Percentiles rank a stretch among this genome's conserved stretches.
These are phyloP conservation scores for Harringtonia lauricola DNA, from an alignment of 2,329 filamentous ascomycete genomes.

Conservation along the genomic window DNA sequence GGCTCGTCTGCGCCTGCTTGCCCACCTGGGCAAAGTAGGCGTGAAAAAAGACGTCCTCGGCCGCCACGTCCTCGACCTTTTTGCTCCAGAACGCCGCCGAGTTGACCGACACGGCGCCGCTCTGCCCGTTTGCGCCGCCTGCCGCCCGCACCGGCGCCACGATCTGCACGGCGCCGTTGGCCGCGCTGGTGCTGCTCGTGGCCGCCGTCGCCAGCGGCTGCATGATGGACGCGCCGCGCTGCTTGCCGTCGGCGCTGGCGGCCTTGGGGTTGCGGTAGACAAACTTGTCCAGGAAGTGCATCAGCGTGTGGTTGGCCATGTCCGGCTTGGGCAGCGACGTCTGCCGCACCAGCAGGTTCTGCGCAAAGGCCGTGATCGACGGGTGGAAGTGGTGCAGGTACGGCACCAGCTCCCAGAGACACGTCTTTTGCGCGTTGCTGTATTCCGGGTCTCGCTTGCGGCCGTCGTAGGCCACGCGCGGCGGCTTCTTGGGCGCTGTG, in stretches of 20 bases:
- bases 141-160: conserved; percentile 40
- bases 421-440: conserved; percentile 85
- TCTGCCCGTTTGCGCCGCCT: conserved; percentile 18
- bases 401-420: conserved; percentile 85
- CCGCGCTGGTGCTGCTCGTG: conserved; percentile 21
- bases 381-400: conserved; percentile 82
- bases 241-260: conserved; percentile 31
- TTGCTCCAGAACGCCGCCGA: conserved; percentile 84
- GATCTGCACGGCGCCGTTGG: conserved; percentile 30
- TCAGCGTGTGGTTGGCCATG: conserved; percentile 77
- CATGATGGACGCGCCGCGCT: conserved; percentile 87
- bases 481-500: conserved; percentile 14
- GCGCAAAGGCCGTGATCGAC: conserved; percentile 76
- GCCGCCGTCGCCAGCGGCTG: conserved; percentile 60
- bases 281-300: conserved; percentile 94
- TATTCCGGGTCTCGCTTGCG: conserved; percentile 86
- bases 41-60: conserved; percentile 96
- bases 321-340: conserved; percentile 80
- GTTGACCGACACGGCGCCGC: conserved; percentile 56
- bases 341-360: conserved; percentile 56
- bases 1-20: conserved; percentile 45
- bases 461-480: conserved; percentile 55
- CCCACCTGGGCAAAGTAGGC: conserved; percentile 78
- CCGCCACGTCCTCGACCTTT: conserved; percentile 76
- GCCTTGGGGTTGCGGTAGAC: conserved; percentile 92